Conservation (phyloP, 2,329 filamentous ascomycete genomes). For the Thielaviopsis ethacetica region DNA sequence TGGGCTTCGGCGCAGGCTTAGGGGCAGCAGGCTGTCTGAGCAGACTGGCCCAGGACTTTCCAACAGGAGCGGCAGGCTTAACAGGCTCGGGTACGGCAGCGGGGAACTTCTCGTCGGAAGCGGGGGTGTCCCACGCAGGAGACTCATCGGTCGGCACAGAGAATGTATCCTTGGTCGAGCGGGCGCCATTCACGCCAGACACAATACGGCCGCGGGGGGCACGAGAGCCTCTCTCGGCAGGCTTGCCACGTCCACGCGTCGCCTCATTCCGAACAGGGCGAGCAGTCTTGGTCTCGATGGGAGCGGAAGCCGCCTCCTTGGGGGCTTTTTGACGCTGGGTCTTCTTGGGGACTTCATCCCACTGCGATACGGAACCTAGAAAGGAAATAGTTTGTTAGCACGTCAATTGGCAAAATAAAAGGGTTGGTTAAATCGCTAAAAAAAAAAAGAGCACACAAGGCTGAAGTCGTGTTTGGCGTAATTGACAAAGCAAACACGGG, state of each 20-base stretch:
- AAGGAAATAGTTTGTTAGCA: conserved; percentile 5
- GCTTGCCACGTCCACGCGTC: conserved; percentile 45
- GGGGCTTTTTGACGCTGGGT: conserved; percentile 52
- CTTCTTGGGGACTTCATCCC: conserved; percentile 73
- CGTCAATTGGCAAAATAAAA: too few species aligned
- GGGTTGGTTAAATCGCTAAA: not conserved
- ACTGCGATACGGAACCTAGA: conserved; percentile 62
- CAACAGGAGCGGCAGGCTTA: conserved; percentile 23
- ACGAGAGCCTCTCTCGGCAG: conserved; percentile 44
- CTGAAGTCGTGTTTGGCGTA: not conserved
- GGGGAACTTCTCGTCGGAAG: conserved; percentile 13
- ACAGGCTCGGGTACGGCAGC: conserved; percentile 22
- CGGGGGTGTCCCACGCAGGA: conserved; percentile 24
- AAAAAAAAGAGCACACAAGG: not conserved
- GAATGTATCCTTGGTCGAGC: conserved; percentile 35
- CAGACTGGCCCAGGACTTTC: conserved; percentile 63
- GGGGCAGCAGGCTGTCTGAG: conserved; percentile 42
- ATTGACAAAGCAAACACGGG: not conserved
- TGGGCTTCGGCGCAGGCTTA: conserved; percentile 41
- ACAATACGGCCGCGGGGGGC: conserved; percentile 46
- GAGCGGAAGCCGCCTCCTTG: conserved; percentile 37
- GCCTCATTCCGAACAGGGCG: conserved; percentile 45
- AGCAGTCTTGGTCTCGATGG: conserved; percentile 34
- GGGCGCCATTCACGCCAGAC: conserved; percentile 41
- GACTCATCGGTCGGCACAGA: conserved; percentile 59